Evolutionary conservation across 2,329 filamentous ascomycete species (phyloP), one percentile per base, ranked within the genome.

Genomic region (Harringtonia lauricola): DNA sequence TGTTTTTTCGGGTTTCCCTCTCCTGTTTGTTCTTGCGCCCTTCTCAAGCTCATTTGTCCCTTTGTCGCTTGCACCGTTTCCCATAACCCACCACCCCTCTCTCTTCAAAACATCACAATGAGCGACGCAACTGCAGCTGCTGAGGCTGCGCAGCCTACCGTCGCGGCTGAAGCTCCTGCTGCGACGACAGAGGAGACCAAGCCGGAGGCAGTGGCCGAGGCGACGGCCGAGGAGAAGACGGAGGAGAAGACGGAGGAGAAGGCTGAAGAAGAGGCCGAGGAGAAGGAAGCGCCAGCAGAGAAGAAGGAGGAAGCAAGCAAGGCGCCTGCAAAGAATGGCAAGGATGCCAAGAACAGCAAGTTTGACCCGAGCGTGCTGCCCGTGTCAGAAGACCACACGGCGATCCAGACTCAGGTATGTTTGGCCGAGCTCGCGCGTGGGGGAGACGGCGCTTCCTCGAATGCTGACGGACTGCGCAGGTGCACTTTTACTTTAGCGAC

Each of bases 401-500:
- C 83, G 64, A 95, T 95, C 56, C 83, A 86, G 60, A 82, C 82
- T 58, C 89, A 94, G 73, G 84, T 86, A 68, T 59, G 36, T 22
- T n/a, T n/a, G n/a, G n/a, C n/a, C n/a, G n/a, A n/a, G n/a, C n/a
- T n/a, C n/a, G n/a, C n/a, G n/a, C n/a, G n/a, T n/a, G n/a, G n/a
- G n/a, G n/a, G n/a, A n/a, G n/a, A n/a, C n/a, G n/a, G n/a, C n/a
- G n/a, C n/a, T n/a, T n/a, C n/a, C n/a, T n/a, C n/a, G n/a, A n/a
- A n/a, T n/a, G n/a, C n/a, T n/a, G n/a, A n/a, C n/a, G n/a, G n/a
- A n/a, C n/a, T n/a, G n/a, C n/a, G n/a, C 36, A 94, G 83, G 86
- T 95, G 55, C 88, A 95, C 61, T 95, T 95, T 64, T 95, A 95
- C 73, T 94, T 95, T 65, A 85, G 85, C 56, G 85, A 94, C 62